Base-by-base conservation (phyloP, 2,329 filamentous ascomycete species). In the Fusarium metavorans region DNA sequence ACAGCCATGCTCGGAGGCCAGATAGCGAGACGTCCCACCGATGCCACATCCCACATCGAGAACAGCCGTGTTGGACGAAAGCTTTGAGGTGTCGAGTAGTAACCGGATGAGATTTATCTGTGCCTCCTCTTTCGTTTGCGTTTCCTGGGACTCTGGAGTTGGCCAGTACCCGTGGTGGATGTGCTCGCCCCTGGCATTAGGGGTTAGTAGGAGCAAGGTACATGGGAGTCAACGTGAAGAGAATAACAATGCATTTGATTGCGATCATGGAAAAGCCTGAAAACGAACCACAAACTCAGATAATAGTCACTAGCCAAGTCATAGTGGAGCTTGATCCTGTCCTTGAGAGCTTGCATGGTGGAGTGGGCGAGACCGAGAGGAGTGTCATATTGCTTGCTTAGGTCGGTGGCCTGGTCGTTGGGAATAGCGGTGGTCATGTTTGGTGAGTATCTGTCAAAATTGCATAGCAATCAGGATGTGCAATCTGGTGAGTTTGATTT, bases 101-200 rank as follows among this genome's bases (percentile, higher is more conserved):
- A 90, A 84, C 30, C 85, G 83, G 77, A 91, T 90, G 35, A 91
- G 84, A 75, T 88, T 89, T 27, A 87, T 78, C 79, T 91, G 90
- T 3, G 89, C 89, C 34, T 84, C 82, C 74, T 91, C 89, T 77
- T 91, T 91, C 72, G 85, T 87, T 72, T 90, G 88, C 20, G 76
- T 82, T 0, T 85, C 81, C 66, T 85, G 84, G 66, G 83, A 84
- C 66, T 83, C 83, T 58, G 79, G 77, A 4, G 85, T 84, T 27
- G 87, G 84, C 84, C 89, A 92, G 79, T 91, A 90, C 64, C 89
- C 89, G 72, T 92, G 89, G 77, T 91, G 90, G 77, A 91, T 91
- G 76, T 91, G 89, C 77, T 91, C 89, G 64, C 89, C 89, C 89
- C 88, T 90, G 56, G 54, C 41, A 56, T 39, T 18, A 13, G 13